Base-by-base conservation (phyloP, 176 grass and related monocot species). In the Thinopyrum elongatum region DNA sequence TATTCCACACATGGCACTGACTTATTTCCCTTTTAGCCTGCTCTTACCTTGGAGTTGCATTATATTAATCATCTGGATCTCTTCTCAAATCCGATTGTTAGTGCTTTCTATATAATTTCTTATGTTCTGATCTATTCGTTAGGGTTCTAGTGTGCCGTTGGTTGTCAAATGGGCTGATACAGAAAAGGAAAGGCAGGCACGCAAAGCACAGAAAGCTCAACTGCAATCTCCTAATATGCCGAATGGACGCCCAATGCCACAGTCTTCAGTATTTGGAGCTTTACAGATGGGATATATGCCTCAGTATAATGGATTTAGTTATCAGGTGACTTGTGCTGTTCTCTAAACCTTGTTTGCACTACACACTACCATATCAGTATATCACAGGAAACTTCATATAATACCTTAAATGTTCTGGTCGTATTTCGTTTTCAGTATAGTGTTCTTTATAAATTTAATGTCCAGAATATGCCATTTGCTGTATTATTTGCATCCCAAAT, bases 101-200 rank as follows among this genome's bases (percentile, higher is more conserved):
- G 15, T 74, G 21, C 38, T 68, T 66, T 33, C 0, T 29, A 29
- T 31, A 77, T 49, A 64, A 44, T 66, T 88, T 38, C 16, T 80
- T 77, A 59, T 38, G 4, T 23, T 90, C 4, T 36, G 6, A 22
- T 85, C 44, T 70, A 58, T 81, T 86, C 75, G 41, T 19, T 79
- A 99, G 97, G 94, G 97, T 84, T 99, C 97, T 85, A 99, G 86
- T 88, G 94, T 99, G 72, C 94, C 97, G 1, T 88, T 99, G 90
- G 97, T 99, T 94, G 92, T 99, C 80, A 99, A 99, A 89, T 99
- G 97, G 97, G 97, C 97, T 4, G 97, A 99, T 55, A 99, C 97
- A n/a, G 94, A 99, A 80, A 99, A 99, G 80, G 94, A 99, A 93
- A 99, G 94, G 58, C 97, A 94, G 81, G 92, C 90, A 16, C 85